phyloP scores from a whole-genome alignment of 2,329 filamentous ascomycete species.

The Hypomyces rosellus region DNA sequence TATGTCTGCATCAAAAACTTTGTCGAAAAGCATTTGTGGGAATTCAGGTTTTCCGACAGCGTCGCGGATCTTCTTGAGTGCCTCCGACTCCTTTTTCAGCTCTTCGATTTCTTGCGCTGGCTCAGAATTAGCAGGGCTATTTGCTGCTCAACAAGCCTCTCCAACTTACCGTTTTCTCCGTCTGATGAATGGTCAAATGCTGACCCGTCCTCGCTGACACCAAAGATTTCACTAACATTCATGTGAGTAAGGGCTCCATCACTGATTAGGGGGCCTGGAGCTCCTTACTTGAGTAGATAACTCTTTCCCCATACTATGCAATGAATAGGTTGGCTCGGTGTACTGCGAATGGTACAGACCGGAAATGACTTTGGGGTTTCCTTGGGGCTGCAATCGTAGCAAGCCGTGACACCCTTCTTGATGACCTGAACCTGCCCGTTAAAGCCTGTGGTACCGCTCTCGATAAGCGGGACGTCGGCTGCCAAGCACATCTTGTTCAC shows the following conservation, averaged over 20 bases:
- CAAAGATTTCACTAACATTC: conserved; percentile 65
- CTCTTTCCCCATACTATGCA: conserved; percentile 99
- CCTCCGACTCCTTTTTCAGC: conserved; percentile 74
- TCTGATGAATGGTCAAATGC: conserved; percentile 75
- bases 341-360: conserved; percentile 95
- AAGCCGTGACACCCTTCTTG: conserved; percentile 84
- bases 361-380: conserved; percentile 88
- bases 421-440: conserved; percentile 98
- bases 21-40: conserved; percentile 76
- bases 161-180: conserved; percentile 63
- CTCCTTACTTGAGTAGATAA: conserved; percentile 70
- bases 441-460: conserved; percentile 96
- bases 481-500: conserved; percentile 97
- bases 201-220: conserved; percentile 79
- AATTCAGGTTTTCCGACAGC: conserved; percentile 77
- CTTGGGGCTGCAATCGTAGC: conserved; percentile 92
- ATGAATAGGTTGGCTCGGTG: conserved; percentile 92
- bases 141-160: not conserved
- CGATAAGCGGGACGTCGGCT: conserved; percentile 82
- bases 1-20: conserved; percentile 85
- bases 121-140: not conserved
- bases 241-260: not conserved
- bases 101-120: conserved; percentile 75
- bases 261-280: not conserved
- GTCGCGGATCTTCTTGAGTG: conserved; percentile 73